These are phyloP conservation scores for Melaleuca quinquenervia DNA, from an alignment of 345 rosid species.

Conservation along the genomic window DNA sequence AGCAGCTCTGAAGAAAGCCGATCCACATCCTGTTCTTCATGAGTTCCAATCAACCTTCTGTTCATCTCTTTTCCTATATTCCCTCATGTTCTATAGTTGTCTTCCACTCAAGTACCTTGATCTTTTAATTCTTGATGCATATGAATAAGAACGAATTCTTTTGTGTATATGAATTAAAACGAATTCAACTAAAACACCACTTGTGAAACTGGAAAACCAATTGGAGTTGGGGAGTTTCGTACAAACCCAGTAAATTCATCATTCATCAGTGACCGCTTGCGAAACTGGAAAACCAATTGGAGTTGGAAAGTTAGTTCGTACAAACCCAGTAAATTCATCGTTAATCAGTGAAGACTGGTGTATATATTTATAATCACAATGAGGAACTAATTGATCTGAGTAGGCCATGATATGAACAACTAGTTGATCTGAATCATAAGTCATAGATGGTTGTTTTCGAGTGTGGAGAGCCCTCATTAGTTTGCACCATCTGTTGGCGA, in stretches of 20 bases:
- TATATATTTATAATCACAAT: too few relatives aligned
- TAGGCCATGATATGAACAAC: too few relatives aligned
- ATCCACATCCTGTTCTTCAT: conserved; percentile 36
- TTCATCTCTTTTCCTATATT: neutral
- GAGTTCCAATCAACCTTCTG: neutral
- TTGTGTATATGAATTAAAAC: neutral
- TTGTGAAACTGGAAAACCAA: neutral
- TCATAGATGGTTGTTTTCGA: too few relatives aligned
- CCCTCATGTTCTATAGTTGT: neutral
- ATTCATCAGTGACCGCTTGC: too few relatives aligned
- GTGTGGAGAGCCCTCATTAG: too few relatives aligned
- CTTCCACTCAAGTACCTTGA: neutral
- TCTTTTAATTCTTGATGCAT: neutral
- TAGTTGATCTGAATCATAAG: too few relatives aligned
- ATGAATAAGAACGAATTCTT: neutral
- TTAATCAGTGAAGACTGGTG: neutral
- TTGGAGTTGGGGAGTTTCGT: neutral
- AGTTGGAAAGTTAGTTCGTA: too few relatives aligned
- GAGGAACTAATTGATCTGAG: too few relatives aligned
- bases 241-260: neutral
- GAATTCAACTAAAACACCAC: neutral
- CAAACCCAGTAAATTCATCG: too few relatives aligned
- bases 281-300: too few relatives aligned
- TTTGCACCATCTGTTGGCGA: too few relatives aligned
- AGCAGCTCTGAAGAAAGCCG: conserved; percentile 20